Evolutionary conservation across 2,329 filamentous ascomycete species (phyloP).

Genomic region (Sclerotinia trifoliorum): DNA sequence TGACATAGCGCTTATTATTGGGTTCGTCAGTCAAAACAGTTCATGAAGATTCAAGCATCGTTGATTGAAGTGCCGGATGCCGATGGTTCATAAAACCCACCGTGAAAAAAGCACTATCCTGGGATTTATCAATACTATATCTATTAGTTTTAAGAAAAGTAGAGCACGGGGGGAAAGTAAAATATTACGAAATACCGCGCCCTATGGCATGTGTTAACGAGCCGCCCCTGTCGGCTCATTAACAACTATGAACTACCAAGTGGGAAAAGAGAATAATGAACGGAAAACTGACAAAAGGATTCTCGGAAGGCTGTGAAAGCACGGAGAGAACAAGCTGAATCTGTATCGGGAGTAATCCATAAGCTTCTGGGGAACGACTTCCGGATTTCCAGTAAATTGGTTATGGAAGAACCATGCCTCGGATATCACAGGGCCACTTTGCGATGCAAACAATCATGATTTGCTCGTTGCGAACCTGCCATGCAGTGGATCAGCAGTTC

Average conservation of each 20-base stretch:
- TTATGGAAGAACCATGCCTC: not conserved
- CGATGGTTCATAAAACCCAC: constrained; percentile 13
- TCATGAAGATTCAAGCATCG: not conserved
- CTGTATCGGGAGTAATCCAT: not conserved
- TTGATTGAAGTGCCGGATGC: constrained; percentile 8
- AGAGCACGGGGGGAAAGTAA: not conserved
- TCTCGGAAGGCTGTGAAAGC: not conserved
- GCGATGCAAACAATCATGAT: constrained; percentile 5
- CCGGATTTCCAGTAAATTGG: constrained; percentile 4
- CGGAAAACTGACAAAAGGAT: not conserved
- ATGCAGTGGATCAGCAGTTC: not conserved
- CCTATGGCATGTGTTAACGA: not conserved
- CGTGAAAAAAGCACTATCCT: not conserved
- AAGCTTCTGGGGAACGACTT: constrained; percentile 4
- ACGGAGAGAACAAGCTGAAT: not conserved
- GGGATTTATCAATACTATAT: constrained; percentile 2
- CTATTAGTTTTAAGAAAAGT: not conserved
- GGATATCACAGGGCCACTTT: not conserved
- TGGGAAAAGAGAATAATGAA: not conserved
- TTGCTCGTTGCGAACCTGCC: not conserved
- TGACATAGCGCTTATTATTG: constrained; percentile 6
- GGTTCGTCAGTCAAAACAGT: not conserved
- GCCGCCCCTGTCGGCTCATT: not conserved
- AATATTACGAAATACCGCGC: constrained; percentile 4
- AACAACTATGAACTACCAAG: not conserved